Conservation (phyloP, 2,329 filamentous ascomycete species). For the Ustilaginoidea virens region DNA sequence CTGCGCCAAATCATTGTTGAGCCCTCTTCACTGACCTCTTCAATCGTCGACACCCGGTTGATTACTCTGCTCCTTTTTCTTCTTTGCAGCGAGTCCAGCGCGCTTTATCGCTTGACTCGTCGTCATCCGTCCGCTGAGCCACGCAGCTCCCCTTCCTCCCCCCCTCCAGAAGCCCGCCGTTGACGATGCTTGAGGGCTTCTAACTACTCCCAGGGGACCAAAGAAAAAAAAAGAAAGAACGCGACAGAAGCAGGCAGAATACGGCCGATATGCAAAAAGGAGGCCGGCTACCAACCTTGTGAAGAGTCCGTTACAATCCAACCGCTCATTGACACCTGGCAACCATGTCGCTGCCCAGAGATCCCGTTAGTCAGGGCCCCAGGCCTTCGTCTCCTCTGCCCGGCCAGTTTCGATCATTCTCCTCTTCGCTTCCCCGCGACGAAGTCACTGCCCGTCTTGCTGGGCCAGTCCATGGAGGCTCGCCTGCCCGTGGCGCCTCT, state of each 20-base stretch:
- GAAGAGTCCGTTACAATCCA: too few species aligned
- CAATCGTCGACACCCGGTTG: neutral
- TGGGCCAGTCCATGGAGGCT: constrained; percentile 33
- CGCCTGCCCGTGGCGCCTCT: constrained; percentile 20
- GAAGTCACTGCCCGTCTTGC: constrained; percentile 46
- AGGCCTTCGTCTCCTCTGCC: constrained; percentile 33
- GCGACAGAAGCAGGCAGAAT: neutral
- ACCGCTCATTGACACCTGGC: neutral
- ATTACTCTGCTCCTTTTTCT: neutral
- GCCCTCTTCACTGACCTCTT: constrained; percentile 1
- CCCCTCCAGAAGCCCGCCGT: neutral
- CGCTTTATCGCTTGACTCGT: neutral
- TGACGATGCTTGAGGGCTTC: neutral
- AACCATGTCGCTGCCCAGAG: constrained; percentile 22
- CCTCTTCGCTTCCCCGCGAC: constrained; percentile 39
- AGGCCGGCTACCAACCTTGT: too few species aligned
- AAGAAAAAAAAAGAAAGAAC: too few species aligned
- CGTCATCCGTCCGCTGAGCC: neutral
- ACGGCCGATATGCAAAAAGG: constrained; percentile 2
- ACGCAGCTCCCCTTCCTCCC: too few species aligned
- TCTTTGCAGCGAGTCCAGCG: neutral
- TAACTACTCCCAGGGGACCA: neutral
- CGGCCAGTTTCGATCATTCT: constrained; percentile 27
- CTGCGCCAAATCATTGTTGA: neutral
- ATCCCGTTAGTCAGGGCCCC: constrained; percentile 20